Base-by-base conservation (phyloP, 2,329 filamentous ascomycete genomes). In the Arthrobotrys conoides region DNA sequence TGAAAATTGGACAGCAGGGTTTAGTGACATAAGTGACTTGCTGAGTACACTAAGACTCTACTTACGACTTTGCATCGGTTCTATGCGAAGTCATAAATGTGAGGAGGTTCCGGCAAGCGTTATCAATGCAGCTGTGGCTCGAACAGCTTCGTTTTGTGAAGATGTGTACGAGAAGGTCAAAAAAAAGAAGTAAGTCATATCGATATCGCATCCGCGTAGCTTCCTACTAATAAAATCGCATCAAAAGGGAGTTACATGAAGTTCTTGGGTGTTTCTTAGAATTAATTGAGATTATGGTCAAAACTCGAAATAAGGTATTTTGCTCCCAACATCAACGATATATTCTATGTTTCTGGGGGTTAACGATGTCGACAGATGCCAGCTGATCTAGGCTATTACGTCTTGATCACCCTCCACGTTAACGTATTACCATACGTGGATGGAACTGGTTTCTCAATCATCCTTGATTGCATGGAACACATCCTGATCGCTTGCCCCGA, bases 121-220 rank as follows among this genome's bases (percentile, higher is more conserved):
- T 9, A 72, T 78, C 27, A 78, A 78, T 72, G 68, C 75, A 36
- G 69, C 71, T 69, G 68, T 78, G 10, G 75, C 75, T 8, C 57
- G 68, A 36, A 72, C 75, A 8, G 69, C 55, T 20, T 78, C 75
- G 0, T 78, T 78, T 30, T 78, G 75, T 30, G 68, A 68, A 16
- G 75, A 78, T 33, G 55, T 78, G 5, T 78, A 78, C 36, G 75
- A 78, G 9, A 78, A 78, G 38, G 64, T 72, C 0, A 78, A 78
- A 22, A 55, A 57, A n/a, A 78, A 78, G 38, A 78, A 59, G 73
- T 77, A 55, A 33, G 73, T 67, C 10, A 59, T 36, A 46, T 12
- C 6, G 16, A 10, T 16, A 46, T n/a, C n/a, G 10, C 1, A 16
- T 24, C 18, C 16, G 10, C 51, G 4, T 38, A 5, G 18, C 20